Evolutionary conservation across 257 asterid species (phyloP), one percentile per base, ranked within the genome.

Genomic region (Capsicum chinense): DNA sequence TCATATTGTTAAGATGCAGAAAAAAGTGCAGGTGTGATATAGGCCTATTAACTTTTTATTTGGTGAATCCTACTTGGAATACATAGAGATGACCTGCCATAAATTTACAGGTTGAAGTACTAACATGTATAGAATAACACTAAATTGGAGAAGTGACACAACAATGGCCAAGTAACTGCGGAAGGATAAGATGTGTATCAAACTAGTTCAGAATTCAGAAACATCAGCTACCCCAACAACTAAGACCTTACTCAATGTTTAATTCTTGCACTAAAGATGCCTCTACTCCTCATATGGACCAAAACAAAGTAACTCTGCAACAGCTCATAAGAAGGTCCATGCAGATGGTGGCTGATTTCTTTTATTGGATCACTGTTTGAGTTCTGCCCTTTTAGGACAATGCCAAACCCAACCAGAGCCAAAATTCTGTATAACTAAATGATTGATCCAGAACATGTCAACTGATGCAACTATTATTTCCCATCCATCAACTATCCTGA

Each of bases 201-300:
- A 70, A 42, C 33, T 42, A 47, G 37, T 71, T 71, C 56, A 70
- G 79, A 42, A 71, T 17, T 71, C 57, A 71, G 79, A 44, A 19
- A 44, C 79, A 71, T 71, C 79, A 44, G 16, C 57, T 17, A 71
- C 57, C 2, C 57, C 79, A 71, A 17, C 3, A 10, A 17, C 17
- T 70, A 44, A 44, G 79, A 44, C 57, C 57, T 9, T 10, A 16
- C 56, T 16, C 33, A 42, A 44, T 14, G 1, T 47, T 71, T 44
- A 19, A 71, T 17, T 70, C 2, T 7, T 70, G 15, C 33, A 44
- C 17, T 70, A 44, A 6, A 70, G 56, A 70, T 17, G 37, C 37
- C 57, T 9, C 35, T 70, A 42, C 33, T 69, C 21, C 19, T 16
- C 33, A 42, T 69, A 14, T 2, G 19, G 79, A 70, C 50, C 26